Evolutionary conservation across 192 early-diverging fungal species (phyloP), one percentile per base, ranked within the genome.

Genomic region (Gonapodya prolifera): DNA sequence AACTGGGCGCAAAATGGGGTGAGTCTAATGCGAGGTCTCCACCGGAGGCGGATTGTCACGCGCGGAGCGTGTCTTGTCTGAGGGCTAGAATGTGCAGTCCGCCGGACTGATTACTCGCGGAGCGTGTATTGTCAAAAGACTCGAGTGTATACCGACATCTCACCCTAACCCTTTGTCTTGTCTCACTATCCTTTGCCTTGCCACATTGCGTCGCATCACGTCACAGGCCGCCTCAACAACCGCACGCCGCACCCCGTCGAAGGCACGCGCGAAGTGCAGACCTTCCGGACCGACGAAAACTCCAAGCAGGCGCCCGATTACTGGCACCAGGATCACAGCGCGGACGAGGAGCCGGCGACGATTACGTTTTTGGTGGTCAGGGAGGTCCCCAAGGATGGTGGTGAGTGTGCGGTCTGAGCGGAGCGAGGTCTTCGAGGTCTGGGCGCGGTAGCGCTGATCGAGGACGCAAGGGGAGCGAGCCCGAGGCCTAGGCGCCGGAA

Each of bases 1-100:
- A 85, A 32, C 78, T 92, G 13, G 88, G 87, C 2, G 34, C 75
- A n/a, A 81, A 83, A 8, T 73, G 18, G 28, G 71, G 71, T 32
- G 71, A 73, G 71, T 8, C 45, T 61, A 8, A 61, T 61, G 8
- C 45, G 8, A n/a, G n/a, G n/a, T n/a, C n/a, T n/a, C n/a, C n/a
- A n/a, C n/a, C n/a, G n/a, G n/a, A n/a, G n/a, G n/a, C n/a, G n/a
- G n/a, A n/a, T n/a, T n/a, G n/a, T n/a, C n/a, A n/a, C n/a, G n/a
- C n/a, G n/a, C n/a, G n/a, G n/a, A n/a, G n/a, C n/a, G n/a, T n/a
- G n/a, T n/a, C n/a, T n/a, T n/a, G n/a, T n/a, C n/a, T n/a, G n/a
- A n/a, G n/a, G n/a, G n/a, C n/a, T n/a, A n/a, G n/a, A n/a, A n/a
- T n/a, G n/a, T n/a, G n/a, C n/a, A n/a, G n/a, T n/a, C n/a, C n/a